phyloP scores from a whole-genome alignment of 805 yeast genomes.

The Priceomyces medius region DNA sequence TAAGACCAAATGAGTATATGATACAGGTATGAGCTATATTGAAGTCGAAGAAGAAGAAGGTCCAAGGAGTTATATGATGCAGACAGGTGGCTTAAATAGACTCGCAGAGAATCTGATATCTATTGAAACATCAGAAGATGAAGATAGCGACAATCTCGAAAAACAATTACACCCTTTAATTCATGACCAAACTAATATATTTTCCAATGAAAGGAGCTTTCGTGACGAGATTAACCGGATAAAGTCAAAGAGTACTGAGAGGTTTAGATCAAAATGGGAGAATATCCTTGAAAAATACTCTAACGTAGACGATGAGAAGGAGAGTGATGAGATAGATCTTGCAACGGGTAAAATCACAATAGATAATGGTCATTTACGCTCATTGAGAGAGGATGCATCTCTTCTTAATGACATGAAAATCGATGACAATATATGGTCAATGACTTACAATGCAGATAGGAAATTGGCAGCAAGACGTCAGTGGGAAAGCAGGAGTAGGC shows the following conservation, averaged over 20 bases:
- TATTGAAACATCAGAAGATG: conserved; percentile 18
- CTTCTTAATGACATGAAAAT: conserved; percentile 10
- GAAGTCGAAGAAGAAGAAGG: background rate
- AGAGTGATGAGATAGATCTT: conserved; percentile 67
- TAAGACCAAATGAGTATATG: background rate
- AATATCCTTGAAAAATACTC: conserved; percentile 53
- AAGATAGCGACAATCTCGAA: conserved; percentile 7
- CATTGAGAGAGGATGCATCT: conserved; percentile 26
- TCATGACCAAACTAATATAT: conserved; percentile 4
- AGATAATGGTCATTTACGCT: conserved; percentile 69
- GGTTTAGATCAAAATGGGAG: conserved; percentile 44
- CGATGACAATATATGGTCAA: conserved; percentile 38
- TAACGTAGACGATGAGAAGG: conserved; percentile 44
- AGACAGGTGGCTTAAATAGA: background rate
- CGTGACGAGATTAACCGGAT: conserved; percentile 24
- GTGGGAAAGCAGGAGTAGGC: conserved; percentile 10
- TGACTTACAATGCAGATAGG: conserved; percentile 29
- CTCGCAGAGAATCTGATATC: conserved; percentile 19
- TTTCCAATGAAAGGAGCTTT: conserved; percentile 16
- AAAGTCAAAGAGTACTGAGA: conserved; percentile 27
- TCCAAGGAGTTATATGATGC: background rate
- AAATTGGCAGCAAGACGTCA: conserved; percentile 10
- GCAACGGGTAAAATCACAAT: conserved; percentile 59
- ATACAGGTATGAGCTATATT: background rate
- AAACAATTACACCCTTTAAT: conserved; percentile 6